Base-by-base conservation (phyloP, 2,329 filamentous ascomycete genomes). In the Mycosphaerella sp. region DNA sequence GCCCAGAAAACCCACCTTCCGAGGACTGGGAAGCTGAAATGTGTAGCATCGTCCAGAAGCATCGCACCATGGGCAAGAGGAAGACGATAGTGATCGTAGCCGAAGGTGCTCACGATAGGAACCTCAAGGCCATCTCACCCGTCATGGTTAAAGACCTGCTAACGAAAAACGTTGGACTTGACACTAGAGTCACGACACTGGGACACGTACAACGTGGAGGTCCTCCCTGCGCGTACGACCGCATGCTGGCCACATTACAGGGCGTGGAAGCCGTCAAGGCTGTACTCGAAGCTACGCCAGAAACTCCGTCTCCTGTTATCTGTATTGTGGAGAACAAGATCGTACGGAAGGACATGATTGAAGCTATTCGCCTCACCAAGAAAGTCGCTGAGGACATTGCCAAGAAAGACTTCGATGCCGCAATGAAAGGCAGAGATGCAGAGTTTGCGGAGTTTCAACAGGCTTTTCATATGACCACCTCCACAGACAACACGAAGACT, bases 241-340 rank as follows among this genome's bases (percentile, higher is more conserved):
- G 93, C 60, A 91, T 93, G 81, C 79, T 98, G 42, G 84, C 86
- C 6, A 98, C 93, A 0, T 75, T 97, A 32, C 93, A 98, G 68
- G 93, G 90, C 64, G 89, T 95, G 2, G 90, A 96, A 70, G 91
- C 90, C 18, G 90, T 97, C 64, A 89, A 87, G 64, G 90, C 91
- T 17, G 88, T 96, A 14, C 78, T 96, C 25, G 88, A 95, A 59
- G 87, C 89, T 44, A 94, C 84, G 0, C 89, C 93, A 8, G 86
- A 93, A 39, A 91, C 87, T 0, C 87, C 89, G 49, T 95, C 89
- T 43, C 91, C 89, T 52, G 90, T 98, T 66, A 97, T 98, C 66
- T 90, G 89, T 61, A 90, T 98, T 61, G 90, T 85, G 58, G 93
- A 98, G 75, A 97, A 97, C 79, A 95, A 98, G 75, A 97, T 98